These are phyloP conservation scores for Backusella mclennaniae DNA, from an alignment of 192 early-diverging fungal species.

Conservation along the genomic window DNA sequence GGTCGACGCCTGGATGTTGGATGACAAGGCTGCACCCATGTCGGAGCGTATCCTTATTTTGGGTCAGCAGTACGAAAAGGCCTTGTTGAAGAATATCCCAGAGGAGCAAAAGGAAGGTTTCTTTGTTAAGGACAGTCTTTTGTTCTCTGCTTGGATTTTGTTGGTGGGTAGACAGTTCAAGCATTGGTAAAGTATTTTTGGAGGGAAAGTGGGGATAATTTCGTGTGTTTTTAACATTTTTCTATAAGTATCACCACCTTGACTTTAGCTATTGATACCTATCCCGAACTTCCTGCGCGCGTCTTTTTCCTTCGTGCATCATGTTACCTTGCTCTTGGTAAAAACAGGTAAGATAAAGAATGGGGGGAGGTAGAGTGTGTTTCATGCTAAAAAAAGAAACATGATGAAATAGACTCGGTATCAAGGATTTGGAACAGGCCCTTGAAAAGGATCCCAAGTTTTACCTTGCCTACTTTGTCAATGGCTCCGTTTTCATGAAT, in stretches of 20 bases:
- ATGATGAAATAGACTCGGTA: conserved; percentile 22
- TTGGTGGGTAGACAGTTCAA: conserved; percentile 56
- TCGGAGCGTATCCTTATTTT: conserved; percentile 57
- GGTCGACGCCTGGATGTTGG: conserved; percentile 57
- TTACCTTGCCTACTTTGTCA: conserved; percentile 30
- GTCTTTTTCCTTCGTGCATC: conserved; percentile 52
- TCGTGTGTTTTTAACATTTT: not conserved
- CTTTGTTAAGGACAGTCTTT: conserved; percentile 37
- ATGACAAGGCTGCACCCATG: conserved; percentile 61
- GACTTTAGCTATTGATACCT: conserved; percentile 52
- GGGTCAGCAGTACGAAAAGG: conserved; percentile 60
- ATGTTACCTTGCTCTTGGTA: conserved; percentile 46
- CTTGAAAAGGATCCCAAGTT: conserved; percentile 27
- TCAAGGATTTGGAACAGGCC: conserved; percentile 29
- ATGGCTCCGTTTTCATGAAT: conserved; percentile 40
- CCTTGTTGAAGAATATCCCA: conserved; percentile 36
- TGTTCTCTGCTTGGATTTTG: conserved; percentile 53
- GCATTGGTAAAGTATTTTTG: conserved; percentile 41
- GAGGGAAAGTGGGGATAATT: too few species aligned
- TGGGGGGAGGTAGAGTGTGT: not conserved
- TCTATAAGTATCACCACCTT: conserved; percentile 45
- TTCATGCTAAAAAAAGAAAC: not conserved
- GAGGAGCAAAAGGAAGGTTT: conserved; percentile 39
- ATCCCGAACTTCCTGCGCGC: conserved; percentile 49
- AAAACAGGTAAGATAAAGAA: conserved; percentile 37